Percentiles rank a stretch among this genome's conserved stretches.
Evolutionary conservation across 129 eudicot species (phyloP).

Genomic region (Smallanthus sonchifolius): DNA sequence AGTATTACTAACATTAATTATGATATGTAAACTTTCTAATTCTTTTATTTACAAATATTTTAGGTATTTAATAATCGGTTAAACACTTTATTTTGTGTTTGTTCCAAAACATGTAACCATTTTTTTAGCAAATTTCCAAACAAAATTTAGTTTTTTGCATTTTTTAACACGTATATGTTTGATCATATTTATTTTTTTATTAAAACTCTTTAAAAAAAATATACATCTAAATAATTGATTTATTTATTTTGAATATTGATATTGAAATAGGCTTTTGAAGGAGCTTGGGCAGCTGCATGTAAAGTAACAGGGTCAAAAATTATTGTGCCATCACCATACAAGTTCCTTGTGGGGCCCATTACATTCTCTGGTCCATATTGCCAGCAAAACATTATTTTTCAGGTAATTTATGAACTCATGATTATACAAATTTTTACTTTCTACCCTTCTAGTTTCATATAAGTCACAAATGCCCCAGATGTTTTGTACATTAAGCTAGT

Average conservation of each 20-base stretch:
- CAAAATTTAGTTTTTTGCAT: not conserved
- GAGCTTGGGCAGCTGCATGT: constrained; percentile 95
- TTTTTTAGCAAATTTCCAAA: too few species aligned
- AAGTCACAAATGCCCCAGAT: not conserved
- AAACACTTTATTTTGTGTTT: not conserved
- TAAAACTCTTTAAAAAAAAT: too few species aligned
- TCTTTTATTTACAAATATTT: not conserved
- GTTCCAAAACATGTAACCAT: not conserved
- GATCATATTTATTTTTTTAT: not conserved
- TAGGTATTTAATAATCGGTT: too few species aligned
- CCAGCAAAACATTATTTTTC: constrained; percentile 67
- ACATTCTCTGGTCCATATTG: constrained; percentile 82
- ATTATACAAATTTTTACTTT: constrained; percentile 4
- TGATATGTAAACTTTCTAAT: not conserved
- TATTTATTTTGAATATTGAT: not conserved
- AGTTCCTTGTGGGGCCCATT: constrained; percentile 77
- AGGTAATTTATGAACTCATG: constrained; percentile 37
- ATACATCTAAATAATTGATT: too few species aligned
- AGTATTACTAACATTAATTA: not conserved
- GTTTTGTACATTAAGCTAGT: not conserved
- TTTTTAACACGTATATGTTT: not conserved
- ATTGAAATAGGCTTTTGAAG: constrained; percentile 60
- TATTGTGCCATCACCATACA: constrained; percentile 58
- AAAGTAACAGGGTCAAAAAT: constrained; percentile 63
- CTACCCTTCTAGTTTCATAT: not conserved